These are phyloP conservation scores for Vanrija pseudolonga DNA, from an alignment of 1,284 basidiomycete genomes.

Conservation along the genomic window DNA sequence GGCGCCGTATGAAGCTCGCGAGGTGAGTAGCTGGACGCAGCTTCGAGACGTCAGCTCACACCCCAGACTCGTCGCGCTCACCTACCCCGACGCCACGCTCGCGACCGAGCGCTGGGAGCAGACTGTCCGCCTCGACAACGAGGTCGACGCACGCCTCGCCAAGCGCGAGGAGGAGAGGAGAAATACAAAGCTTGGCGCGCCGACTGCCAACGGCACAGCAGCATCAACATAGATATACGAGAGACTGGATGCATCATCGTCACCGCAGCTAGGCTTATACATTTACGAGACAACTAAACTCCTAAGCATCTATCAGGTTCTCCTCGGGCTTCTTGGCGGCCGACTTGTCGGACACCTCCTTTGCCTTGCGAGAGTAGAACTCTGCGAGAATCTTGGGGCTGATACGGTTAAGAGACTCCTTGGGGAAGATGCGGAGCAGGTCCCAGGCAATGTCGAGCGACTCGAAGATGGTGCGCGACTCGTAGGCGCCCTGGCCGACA, in stretches of 20 bases:
- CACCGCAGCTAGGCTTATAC: neutral
- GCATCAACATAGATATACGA: too few species aligned
- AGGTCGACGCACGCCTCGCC: constrained; percentile 19
- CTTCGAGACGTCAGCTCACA: neutral
- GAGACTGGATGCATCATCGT: too few species aligned
- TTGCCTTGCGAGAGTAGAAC: constrained; percentile 24
- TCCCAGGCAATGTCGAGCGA: constrained; percentile 97
- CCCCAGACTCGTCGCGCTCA: constrained; percentile 35
- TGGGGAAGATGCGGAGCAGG: constrained; percentile 95
- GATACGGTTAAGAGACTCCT: constrained; percentile 96
- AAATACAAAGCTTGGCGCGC: constrained; percentile 11
- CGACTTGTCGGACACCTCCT: constrained; percentile 10
- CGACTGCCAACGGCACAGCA: neutral
- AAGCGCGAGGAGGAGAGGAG: neutral
- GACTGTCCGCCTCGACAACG: constrained; percentile 31
- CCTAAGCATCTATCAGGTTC: constrained; percentile 16
- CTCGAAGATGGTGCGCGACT: constrained; percentile 94
- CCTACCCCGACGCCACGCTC: constrained; percentile 26
- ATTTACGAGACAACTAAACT: neutral
- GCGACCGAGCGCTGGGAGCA: constrained; percentile 31
- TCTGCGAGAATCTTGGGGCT: constrained; percentile 58
- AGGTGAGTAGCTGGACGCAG: constrained; percentile 12
- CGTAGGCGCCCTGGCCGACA: constrained; percentile 92
- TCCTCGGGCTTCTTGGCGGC: neutral
- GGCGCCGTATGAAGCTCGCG: constrained; percentile 44